Evolutionary conservation across 139 green algal genomes (phyloP).

Genomic region (Trebouxia sp.): DNA sequence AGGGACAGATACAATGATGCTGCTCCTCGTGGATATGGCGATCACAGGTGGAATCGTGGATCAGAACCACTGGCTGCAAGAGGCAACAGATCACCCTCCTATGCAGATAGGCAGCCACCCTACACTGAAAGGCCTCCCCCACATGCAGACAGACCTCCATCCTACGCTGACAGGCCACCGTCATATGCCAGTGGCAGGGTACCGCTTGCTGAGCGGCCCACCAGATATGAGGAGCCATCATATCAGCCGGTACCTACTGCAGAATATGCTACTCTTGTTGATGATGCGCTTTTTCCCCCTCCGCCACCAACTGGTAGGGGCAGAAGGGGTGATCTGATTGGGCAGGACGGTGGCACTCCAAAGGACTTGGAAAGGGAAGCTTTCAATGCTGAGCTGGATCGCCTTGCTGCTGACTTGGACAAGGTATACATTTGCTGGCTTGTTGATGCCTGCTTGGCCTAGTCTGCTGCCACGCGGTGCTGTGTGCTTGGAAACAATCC

Average conservation of each 20-base stretch:
- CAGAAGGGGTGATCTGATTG: neutral
- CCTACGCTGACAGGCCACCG: neutral
- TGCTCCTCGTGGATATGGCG: neutral
- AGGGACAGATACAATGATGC: neutral
- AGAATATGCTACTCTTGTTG: neutral
- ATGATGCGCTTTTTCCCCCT: slow-evolving; percentile 15
- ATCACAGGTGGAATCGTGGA: neutral
- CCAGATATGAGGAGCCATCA: slow-evolving; percentile 3
- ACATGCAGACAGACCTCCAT: slow-evolving; percentile 2
- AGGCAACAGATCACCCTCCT: neutral
- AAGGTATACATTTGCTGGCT: slow-evolving; percentile 18
- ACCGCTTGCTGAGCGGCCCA: neutral
- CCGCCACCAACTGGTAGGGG: neutral
- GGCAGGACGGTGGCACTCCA: neutral
- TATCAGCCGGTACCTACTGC: neutral
- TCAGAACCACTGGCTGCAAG: neutral
- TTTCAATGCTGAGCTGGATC: slow-evolving; percentile 66
- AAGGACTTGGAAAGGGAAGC: slow-evolving; percentile 53
- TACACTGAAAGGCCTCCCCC: neutral
- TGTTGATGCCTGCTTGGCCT: neutral
- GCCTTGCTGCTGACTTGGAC: slow-evolving; percentile 55
- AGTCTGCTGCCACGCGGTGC: too few relatives aligned
- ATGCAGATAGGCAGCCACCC: slow-evolving; percentile 1
- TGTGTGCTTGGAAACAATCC: too few relatives aligned
- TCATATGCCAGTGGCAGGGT: neutral